Conservation (phyloP, 2,329 filamentous ascomycete species). For the Westerdykella aurantiaca region DNA sequence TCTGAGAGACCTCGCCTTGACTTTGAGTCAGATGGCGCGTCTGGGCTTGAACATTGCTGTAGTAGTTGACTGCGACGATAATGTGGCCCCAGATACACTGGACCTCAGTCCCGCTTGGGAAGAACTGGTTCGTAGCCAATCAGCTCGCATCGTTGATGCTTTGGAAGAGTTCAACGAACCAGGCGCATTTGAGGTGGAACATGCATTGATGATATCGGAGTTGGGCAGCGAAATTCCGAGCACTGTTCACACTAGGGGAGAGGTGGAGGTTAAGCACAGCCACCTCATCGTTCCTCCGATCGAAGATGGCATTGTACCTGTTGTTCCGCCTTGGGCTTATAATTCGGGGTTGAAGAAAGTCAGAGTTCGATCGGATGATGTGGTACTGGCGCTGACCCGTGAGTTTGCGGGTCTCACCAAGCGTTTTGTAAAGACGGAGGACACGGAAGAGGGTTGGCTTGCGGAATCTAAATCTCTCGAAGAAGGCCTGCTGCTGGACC, state of each 20-base stretch:
- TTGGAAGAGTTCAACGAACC: slow-evolving; percentile 64
- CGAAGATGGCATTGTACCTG: slow-evolving; percentile 61
- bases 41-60: slow-evolving; percentile 79
- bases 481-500: slow-evolving; percentile 56
- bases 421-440: slow-evolving; percentile 7
- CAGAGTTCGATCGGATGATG: slow-evolving; percentile 53
- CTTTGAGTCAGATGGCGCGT: slow-evolving; percentile 73
- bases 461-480: slow-evolving; percentile 39
- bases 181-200: slow-evolving; percentile 63
- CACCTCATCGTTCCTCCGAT: slow-evolving; percentile 60
- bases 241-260: slow-evolving; percentile 33
- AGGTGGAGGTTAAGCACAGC: slow-evolving; percentile 39
- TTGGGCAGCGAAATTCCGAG: slow-evolving; percentile 19
- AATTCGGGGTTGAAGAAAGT: slow-evolving; percentile 42
- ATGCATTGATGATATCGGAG: slow-evolving; percentile 42
- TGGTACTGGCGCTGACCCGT: slow-evolving; percentile 69
- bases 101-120: slow-evolving; percentile 30
- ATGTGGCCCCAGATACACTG: slow-evolving; percentile 26
- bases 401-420: slow-evolving; percentile 63
- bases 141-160: slow-evolving; percentile 66
- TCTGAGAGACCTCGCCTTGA: slow-evolving; percentile 71
- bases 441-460: slow-evolving; percentile 9
- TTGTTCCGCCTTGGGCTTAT: slow-evolving; percentile 62
- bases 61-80: slow-evolving; percentile 65
- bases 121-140: slow-evolving; percentile 55